A percentile compares a stretch with the other conserved stretches of the same genome.
phyloP scores from a whole-genome alignment of 495 filamentous ascomycete species.

The Aspergillus carlsbadensis region DNA sequence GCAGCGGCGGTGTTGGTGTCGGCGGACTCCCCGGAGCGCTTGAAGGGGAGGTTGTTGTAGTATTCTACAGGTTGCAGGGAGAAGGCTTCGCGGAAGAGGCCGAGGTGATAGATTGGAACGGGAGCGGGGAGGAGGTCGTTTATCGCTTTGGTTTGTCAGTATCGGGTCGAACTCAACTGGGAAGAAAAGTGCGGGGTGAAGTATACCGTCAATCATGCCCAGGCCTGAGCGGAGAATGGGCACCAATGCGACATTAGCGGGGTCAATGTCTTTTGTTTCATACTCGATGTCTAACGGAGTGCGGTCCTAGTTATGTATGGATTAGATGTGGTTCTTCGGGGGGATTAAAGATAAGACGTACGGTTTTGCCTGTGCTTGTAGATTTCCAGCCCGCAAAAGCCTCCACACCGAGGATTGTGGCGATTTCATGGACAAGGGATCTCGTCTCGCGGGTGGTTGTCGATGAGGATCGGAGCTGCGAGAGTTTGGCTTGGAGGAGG shows the following conservation, averaged over 20 bases:
- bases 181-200: not conserved
- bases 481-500: conserved; percentile 84
- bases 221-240: conserved; percentile 89
- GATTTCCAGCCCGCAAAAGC: conserved; percentile 68
- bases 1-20: conserved; percentile 41
- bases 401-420: conserved; percentile 78
- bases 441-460: conserved; percentile 77
- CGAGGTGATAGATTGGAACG: conserved; percentile 88
- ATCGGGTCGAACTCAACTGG: not conserved
- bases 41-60: conserved; percentile 94
- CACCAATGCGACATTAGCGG: conserved; percentile 72
- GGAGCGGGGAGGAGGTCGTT: conserved; percentile 77
- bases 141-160: conserved; percentile 53
- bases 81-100: conserved; percentile 83
- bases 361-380: conserved; percentile 38
- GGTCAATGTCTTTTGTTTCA: conserved; percentile 56
- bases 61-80: conserved; percentile 92
- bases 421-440: conserved; percentile 78
- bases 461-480: conserved; percentile 72
- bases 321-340: not conserved
- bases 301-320: conserved; percentile 56
- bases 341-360: conserved; percentile 9
- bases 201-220: conserved; percentile 77
- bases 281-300: conserved; percentile 76
- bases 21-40: conserved; percentile 38